Evolutionary conservation across 208 protist genomes (phyloP), one percentile per base, ranked within the genome.

Genomic region (Borovskyia barvae): DNA sequence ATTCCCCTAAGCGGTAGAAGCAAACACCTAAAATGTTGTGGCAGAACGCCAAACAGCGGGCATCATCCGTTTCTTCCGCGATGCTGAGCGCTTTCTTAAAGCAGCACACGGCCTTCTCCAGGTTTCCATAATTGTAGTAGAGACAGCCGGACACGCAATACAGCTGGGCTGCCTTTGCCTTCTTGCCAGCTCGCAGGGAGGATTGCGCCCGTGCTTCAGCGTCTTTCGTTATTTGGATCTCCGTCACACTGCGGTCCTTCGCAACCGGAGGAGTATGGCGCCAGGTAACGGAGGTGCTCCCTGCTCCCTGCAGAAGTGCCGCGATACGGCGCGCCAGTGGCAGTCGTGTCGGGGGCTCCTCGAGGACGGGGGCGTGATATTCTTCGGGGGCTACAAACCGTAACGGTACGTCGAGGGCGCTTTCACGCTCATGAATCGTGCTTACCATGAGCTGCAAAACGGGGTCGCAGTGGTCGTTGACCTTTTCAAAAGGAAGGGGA

Each of bases 1-100:
- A 87, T 67, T 87, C 72, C 14, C 67, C 70, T 2, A 94, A 68
- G 22, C 72, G 79, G 68, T 74, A 81, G 61, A 92, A 55, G 50
- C 80, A 90, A 3, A 92, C 73, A 28, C 90, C 90, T n/a, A 91
- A 56, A 14, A 93, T 46, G 66, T 96, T 96, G 74, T 96, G 82
- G 61, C 80, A 88, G 59, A 90, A 86, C 17, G 85, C 83, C 11
- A 90, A 52, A 8, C 90, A 88, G 3, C 48, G 46, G 0, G 70
- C 66, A 62, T 90, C 72, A 14, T 72, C 66, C 26, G 82, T 33
- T 28, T 60, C 52, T 29, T 89, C 81, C 46, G 93, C 90, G 19
- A 79, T 57, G 20, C 39, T 19, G 5, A 92, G 66, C 5, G 82
- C 74, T 39, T 78, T 85, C 30, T 50, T 54, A 61, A 92, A 90